Evolutionary conservation across 2,329 filamentous ascomycete genomes (phyloP).

Genomic region (Colletotrichum tofieldiae): DNA sequence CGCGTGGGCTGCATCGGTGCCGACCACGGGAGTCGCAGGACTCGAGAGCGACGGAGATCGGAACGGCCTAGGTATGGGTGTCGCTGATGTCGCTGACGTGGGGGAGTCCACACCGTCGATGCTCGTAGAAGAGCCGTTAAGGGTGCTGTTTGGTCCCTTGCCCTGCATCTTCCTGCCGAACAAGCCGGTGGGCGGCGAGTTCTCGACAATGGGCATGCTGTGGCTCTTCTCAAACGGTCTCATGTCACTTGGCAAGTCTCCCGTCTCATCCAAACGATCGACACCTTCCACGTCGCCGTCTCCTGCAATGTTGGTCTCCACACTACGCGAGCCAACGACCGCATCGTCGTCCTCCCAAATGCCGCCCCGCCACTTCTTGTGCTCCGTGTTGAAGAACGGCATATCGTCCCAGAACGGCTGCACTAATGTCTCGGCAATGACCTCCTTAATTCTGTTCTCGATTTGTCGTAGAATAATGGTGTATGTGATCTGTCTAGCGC

Average conservation of each 20-base stretch:
- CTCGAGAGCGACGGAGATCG: slow-evolving; percentile 74
- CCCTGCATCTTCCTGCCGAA: slow-evolving; percentile 65
- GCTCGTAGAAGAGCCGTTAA: slow-evolving; percentile 63
- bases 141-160: slow-evolving; percentile 53
- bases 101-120: slow-evolving; percentile 60
- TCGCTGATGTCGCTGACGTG: slow-evolving; percentile 51
- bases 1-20: slow-evolving; percentile 76
- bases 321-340: slow-evolving; percentile 55
- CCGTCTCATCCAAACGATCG: slow-evolving; percentile 60
- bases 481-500: slow-evolving; percentile 95
- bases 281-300: slow-evolving; percentile 65
- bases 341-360: slow-evolving; percentile 77
- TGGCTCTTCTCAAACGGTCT: slow-evolving; percentile 71
- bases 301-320: slow-evolving; percentile 58
- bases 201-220: slow-evolving; percentile 63
- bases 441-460: slow-evolving; percentile 94
- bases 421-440: slow-evolving; percentile 92
- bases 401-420: slow-evolving; percentile 96
- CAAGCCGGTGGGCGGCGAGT: slow-evolving; percentile 57
- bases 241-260: slow-evolving; percentile 57
- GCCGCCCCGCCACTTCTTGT: slow-evolving; percentile 86
- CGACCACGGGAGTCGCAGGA: slow-evolving; percentile 76
- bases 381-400: slow-evolving; percentile 87
- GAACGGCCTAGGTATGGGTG: slow-evolving; percentile 43
- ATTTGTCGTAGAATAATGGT: slow-evolving; percentile 93